Evolutionary conservation across 202 grass and related monocot genomes (phyloP).

Genomic region (Eragrostis tef): DNA sequence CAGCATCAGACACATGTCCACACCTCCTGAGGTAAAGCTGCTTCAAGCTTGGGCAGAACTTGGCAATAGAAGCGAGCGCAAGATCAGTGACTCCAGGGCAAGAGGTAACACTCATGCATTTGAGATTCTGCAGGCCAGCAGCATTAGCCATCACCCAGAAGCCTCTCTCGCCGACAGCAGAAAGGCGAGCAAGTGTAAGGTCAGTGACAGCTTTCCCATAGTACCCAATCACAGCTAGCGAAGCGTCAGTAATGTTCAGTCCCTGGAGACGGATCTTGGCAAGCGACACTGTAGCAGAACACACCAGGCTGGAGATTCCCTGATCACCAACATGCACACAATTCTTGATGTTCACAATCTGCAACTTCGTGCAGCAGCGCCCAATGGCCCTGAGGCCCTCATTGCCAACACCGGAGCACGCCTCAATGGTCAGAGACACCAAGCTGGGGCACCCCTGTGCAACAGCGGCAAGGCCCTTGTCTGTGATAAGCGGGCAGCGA

Average conservation of each 20-base stretch:
- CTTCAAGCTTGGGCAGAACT: conserved; percentile 80
- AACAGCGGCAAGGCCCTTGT: conserved; percentile 70
- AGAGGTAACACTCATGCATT: conserved; percentile 67
- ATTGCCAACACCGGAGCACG: conserved; percentile 61
- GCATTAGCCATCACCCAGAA: conserved; percentile 99
- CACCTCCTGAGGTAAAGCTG: conserved; percentile 69
- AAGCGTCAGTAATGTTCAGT: conserved; percentile 83
- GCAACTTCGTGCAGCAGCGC: conserved; percentile 62
- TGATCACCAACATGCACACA: conserved; percentile 65
- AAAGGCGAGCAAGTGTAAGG: conserved; percentile 63
- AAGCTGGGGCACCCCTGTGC: conserved; percentile 75
- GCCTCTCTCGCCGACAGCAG: conserved; percentile 72
- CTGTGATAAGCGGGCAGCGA: conserved; percentile 68
- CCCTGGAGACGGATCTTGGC: conserved; percentile 76
- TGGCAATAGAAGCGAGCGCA: conserved; percentile 69
- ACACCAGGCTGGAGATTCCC: conserved; percentile 75
- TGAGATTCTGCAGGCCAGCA: conserved; percentile 79
- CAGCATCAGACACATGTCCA: conserved; percentile 70
- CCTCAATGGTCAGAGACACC: conserved; percentile 70
- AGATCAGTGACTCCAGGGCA: conserved; percentile 86
- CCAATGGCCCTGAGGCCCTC: conserved; percentile 70
- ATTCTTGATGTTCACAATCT: conserved; percentile 75
- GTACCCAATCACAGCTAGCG: conserved; percentile 82
- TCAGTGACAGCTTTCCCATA: conserved; percentile 82
- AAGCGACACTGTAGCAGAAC: conserved; percentile 63